Base-by-base conservation (phyloP, 139 green algal genomes). In the Tetraselmis striata region DNA sequence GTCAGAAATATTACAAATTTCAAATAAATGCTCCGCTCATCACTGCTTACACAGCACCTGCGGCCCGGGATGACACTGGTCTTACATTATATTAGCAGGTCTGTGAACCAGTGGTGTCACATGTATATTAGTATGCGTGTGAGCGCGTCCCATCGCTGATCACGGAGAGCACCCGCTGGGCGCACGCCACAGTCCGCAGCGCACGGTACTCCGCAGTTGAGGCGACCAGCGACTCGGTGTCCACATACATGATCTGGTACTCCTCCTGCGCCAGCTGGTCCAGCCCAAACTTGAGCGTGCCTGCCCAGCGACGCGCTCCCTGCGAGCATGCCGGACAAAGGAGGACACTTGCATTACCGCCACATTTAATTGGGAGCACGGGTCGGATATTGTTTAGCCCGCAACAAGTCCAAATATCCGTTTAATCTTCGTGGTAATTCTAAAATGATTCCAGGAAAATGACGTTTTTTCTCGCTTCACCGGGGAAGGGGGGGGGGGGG, bases 201-300 rank as follows among this genome's bases (percentile, higher is more conserved):
- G 11, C 11, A 5, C 18, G 11, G 45, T 67, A 67, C 45, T 67
- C 45, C 45, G 5, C 45, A 25, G 5, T 67, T 18, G 45, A 67
- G 11, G 45, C 18, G 45, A 67, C 45, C 45, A 67, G 18, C 18
- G 45, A 67, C 5, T 67, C 11, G 18, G 45, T 67, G 45, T 80
- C 78, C 28, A 84, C 31, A 59, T 80, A 85, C 78, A 87, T 29
- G 24, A 87, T 30, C 75, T 87, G 84, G 58, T 85, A 85, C 67
- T 87, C 78, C 26, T 67, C 31, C 26, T 79, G 80, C 29, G 26
- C 32, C 0, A 87, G 81, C 28, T 45, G 80, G 27, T 85, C 27
- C 28, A 82, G 28, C 23, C 81, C 78, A 59, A 79, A 81, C 78
- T 82, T 87, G 27, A 85, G 30, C 29, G 77, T 59, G 28, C 29